Evolutionary conservation across 306 rosid species (phyloP), one percentile per base, ranked within the genome.

Genomic region (Cucurbita argyrosperma): DNA sequence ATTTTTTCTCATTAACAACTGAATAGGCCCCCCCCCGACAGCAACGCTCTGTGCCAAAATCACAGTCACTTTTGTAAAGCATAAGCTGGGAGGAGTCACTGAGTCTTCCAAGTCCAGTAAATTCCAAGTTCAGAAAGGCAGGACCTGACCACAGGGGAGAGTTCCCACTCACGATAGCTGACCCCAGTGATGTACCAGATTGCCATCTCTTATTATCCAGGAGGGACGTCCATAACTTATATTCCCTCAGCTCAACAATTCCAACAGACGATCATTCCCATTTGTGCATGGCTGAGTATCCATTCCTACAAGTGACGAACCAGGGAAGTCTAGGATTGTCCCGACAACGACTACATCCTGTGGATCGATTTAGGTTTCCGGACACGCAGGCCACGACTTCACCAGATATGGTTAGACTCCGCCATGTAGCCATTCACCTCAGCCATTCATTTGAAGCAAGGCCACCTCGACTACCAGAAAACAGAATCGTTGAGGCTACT

Each of bases 1-100:
- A n/a, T n/a, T n/a, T n/a, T n/a, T n/a, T n/a, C n/a, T n/a, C n/a
- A n/a, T n/a, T n/a, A n/a, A n/a, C n/a, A n/a, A n/a, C n/a, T n/a
- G n/a, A n/a, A n/a, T n/a, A n/a, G n/a, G n/a, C n/a, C n/a, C n/a
- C n/a, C n/a, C n/a, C n/a, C n/a, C n/a, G n/a, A n/a, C n/a, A n/a
- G n/a, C n/a, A n/a, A n/a, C 88, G 91, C 80, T 77, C 90, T 56
- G 83, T 86, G 59, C 76, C 85, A 21, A 89, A 83, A 85, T 49
- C 77, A 66, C 92, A 87, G 53, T 82, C 90, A n/a, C 75, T n/a
- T n/a, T 79, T n/a, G 97, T 92, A 78, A 94, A 89, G 85, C 96
- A 88, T 73, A 94, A 87, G 81, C 84, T 79, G 26, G 79, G 90
- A 26, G 64, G 68, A 35, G 71, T 81, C 0, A 92, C 57, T 4